Base-by-base conservation (phyloP, 805 yeast species). In the Teunomyces panamensis region DNA sequence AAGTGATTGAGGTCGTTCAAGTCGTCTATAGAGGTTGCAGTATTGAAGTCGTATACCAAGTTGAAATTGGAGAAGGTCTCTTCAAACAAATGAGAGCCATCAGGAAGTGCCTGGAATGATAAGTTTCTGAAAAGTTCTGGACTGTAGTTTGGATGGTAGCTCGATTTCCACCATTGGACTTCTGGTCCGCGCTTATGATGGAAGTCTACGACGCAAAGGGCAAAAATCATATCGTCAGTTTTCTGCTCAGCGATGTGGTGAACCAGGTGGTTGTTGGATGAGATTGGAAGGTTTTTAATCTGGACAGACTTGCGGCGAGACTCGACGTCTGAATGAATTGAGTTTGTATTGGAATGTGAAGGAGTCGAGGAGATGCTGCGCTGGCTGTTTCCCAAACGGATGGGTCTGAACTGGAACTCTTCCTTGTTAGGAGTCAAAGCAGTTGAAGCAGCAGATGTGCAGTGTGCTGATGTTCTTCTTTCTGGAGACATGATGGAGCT, bases 61-160 rank as follows among this genome's bases (percentile, higher is more conserved):
- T 96, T 91, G 68, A 92, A 92, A 61, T 89, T 89, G 20, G 96
- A 85, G 60, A 91, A 89, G 0, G 96, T 90, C 64, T 94, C 98
- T 62, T 90, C 96, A 61, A 84, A 92, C 17, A 91, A 76, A 64
- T 94, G 99, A 2, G 95, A 85, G 4, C 98, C 98, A 67, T 94
- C 99, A 0, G 99, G 98, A 17, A 94, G 70, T 1, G 97, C 96
- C 62, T 91, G 97, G 60, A 94, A 94, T 2, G 99, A 95, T 36
- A 94, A 67, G 58, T 85, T 83, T 9, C 94, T 90, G 91, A 97
- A 94, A 14, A 86, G 68, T 36, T 69, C 65, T 9, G 51, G 47
- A 10, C 54, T 54, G 45, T 68, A 64, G 37, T 68, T 67, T 2
- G 60, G 56, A 29, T 67, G 65, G 49, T 70, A 69, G 58, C 79